Base-by-base conservation (phyloP, 371 early-diverging fungal genomes). In the Saksenaea vasiformis region DNA sequence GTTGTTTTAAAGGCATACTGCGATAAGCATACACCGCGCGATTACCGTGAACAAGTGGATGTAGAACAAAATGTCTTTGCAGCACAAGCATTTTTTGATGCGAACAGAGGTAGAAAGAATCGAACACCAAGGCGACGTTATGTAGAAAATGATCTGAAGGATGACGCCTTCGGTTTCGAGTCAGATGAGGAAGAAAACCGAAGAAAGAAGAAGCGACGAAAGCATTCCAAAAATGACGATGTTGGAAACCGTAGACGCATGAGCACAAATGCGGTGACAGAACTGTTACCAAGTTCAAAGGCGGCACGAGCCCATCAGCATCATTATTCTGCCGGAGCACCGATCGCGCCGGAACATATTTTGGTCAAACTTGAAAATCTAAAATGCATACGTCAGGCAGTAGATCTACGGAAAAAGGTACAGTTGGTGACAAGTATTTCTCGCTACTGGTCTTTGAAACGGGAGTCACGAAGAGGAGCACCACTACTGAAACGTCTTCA, bases 381-480 rank as follows among this genome's bases (percentile, higher is more conserved):
- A 26, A 72, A 68, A 26, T 73, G 76, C 13, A 69, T 85, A 5
- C 76, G 69, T 5, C 71, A 76, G n/a, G 70, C 80, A 10, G 54
- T 74, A 5, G 68, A 77, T 9, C 41, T 82, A 5, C 81, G 79
- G 10, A 90, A 90, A 43, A 80, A 84, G 39, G 38, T 64, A 0
- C 74, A 78, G 13, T 70, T 95, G n/a, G 68, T 92, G 14, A 72
- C 77, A 10, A 81, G 73, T 15, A 86, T 95, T 19, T 92, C 92
- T 64, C 84, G 89, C 61, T 98, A 96, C 76, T 98, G 99, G 98
- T 87, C 96, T 0, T 76, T 97, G 11, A 98, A 98, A 73, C 88
- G 97, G 26, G 90, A 90, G 62, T 72, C 88, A 3, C 70, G 96
- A 13, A 85, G 95, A 27, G 97, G 97, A 0, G 96, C 95, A 0